A percentile compares a stretch with the other conserved stretches of the same genome.
Conservation (phyloP, 306 rosid genomes). For the Rubus parviflorus region DNA sequence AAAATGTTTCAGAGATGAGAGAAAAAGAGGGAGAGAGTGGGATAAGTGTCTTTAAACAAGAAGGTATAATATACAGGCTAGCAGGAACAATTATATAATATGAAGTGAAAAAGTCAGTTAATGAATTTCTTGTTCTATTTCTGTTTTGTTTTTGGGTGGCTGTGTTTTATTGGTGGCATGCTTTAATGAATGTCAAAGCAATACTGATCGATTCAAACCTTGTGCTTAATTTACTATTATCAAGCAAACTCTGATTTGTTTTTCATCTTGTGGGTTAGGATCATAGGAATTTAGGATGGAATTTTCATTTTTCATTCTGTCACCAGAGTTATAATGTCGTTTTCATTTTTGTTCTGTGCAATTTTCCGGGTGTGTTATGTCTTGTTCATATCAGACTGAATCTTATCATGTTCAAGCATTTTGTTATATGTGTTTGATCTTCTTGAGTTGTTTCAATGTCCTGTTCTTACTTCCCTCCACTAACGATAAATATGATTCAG, state of each 20-base stretch:
- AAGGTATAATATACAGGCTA: background rate
- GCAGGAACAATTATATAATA: background rate
- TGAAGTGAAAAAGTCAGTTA: background rate
- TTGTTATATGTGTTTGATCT: background rate
- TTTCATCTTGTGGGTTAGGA: too few species aligned
- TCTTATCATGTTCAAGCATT: background rate
- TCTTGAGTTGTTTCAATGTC: background rate
- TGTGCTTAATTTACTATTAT: too few species aligned
- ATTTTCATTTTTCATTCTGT: background rate
- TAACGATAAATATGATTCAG: slow-evolving; percentile 9
- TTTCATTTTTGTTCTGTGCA: background rate
- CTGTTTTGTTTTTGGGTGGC: too few species aligned
- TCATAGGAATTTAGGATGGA: too few species aligned
- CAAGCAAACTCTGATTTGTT: too few species aligned
- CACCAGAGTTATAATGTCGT: background rate
- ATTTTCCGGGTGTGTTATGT: background rate
- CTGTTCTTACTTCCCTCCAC: background rate
- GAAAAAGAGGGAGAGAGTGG: slow-evolving; percentile 2
- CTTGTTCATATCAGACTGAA: background rate
- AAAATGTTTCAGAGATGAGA: background rate
- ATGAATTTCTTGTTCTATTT: too few species aligned
- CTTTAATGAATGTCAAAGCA: too few species aligned
- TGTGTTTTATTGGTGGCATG: too few species aligned
- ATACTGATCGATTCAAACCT: too few species aligned
- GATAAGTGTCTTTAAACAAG: background rate